These are phyloP conservation scores for Populus hybrid DNA, from an alignment of 441 rosid species.

Conservation along the genomic window DNA sequence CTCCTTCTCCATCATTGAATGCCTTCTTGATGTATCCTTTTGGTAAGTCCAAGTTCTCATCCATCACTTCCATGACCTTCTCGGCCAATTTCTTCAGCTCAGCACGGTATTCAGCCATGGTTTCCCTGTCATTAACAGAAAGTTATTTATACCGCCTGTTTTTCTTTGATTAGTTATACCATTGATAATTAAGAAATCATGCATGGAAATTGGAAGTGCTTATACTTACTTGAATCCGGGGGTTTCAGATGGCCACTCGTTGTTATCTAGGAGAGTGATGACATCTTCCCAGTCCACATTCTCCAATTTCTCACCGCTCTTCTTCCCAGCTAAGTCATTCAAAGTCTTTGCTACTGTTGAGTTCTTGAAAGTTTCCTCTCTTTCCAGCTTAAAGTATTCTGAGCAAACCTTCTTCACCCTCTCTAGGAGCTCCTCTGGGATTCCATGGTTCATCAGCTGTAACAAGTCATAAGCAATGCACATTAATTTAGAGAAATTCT, in stretches of 20 bases:
- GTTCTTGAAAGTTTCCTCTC: constrained; percentile 61
- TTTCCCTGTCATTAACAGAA: constrained; percentile 46
- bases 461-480: background rate
- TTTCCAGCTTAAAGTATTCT: constrained; percentile 58
- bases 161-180: background rate
- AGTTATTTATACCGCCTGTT: background rate
- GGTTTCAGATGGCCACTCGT: constrained; percentile 66
- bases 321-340: constrained; percentile 39
- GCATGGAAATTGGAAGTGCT: background rate
- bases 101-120: constrained; percentile 60
- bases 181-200: background rate
- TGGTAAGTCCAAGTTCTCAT: constrained; percentile 68
- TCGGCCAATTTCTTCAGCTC: constrained; percentile 67
- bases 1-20: constrained; percentile 53
- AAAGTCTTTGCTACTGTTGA: constrained; percentile 47
- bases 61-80: constrained; percentile 78
- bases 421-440: constrained; percentile 59
- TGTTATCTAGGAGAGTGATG: constrained; percentile 50
- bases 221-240: constrained; percentile 65
- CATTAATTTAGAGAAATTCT: background rate
- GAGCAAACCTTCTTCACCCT: constrained; percentile 67
- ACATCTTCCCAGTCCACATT: constrained; percentile 84
- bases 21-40: constrained; percentile 58
- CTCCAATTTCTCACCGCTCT: constrained; percentile 51
- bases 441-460: constrained; percentile 82